phyloP scores from a whole-genome alignment of 768 basidiomycete genomes.

The Phaeolepiota aurea region DNA sequence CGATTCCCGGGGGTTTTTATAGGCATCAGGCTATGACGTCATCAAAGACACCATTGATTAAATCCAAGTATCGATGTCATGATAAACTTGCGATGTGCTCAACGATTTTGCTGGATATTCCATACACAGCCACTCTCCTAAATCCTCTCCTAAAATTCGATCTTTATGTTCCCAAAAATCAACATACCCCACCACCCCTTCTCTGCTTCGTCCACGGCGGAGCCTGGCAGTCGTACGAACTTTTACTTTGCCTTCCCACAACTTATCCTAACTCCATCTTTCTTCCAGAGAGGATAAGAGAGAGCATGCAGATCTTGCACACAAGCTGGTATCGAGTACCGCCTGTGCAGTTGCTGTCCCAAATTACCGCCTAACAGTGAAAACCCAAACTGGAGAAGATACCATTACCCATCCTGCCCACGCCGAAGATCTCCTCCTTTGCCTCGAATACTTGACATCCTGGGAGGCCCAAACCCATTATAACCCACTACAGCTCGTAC shows the following conservation, averaged over 20 bases:
- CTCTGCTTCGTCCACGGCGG: conserved; percentile 78
- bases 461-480: conserved; percentile 33
- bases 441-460: conserved; percentile 46
- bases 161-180: conserved; percentile 22
- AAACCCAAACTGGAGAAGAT: conserved; percentile 22
- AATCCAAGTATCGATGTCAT: background rate
- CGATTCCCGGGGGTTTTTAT: background rate
- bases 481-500: conserved; percentile 35
- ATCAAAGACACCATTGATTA: background rate
- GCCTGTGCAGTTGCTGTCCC: conserved; percentile 21
- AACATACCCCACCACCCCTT: conserved; percentile 23
- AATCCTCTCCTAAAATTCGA: conserved; percentile 41
- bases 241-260: conserved; percentile 3
- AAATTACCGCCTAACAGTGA: background rate
- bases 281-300: conserved; percentile 62
- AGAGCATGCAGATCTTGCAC: conserved; percentile 47
- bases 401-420: conserved; percentile 62
- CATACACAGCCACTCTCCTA: conserved; percentile 23
- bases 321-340: conserved; percentile 38
- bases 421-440: conserved; percentile 53
- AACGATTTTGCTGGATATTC: no score
- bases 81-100: no score
- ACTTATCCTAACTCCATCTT: conserved; percentile 2
- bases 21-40: conserved; percentile 1
- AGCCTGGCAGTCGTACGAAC: conserved; percentile 68